Percentiles rank a stretch among this genome's conserved stretches.
Evolutionary conservation across 2,329 filamentous ascomycete genomes (phyloP).

Genomic region (Arthroderma uncinatum): DNA sequence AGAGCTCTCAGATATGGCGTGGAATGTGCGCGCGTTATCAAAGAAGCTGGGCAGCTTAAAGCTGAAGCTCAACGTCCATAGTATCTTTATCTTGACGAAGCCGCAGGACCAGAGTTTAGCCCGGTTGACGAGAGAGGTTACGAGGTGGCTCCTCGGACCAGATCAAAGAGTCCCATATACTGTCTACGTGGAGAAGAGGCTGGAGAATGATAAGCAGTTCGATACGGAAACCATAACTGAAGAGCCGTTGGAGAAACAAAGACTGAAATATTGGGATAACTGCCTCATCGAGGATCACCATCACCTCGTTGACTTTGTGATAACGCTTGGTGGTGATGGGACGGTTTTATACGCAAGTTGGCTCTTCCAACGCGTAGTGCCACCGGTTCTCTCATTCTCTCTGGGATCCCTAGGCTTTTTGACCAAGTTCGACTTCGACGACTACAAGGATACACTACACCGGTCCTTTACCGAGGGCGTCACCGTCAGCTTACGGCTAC

Average conservation of each 20-base stretch:
- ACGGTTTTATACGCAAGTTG: slow-evolving; percentile 93
- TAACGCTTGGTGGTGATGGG: slow-evolving; percentile 89
- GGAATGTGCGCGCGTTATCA: slow-evolving; percentile 83
- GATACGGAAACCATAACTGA: slow-evolving; percentile 58
- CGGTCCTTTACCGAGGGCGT: slow-evolving; percentile 71
- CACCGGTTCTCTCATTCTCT: slow-evolving; percentile 82
- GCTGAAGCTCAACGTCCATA: slow-evolving; percentile 68
- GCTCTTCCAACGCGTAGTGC: slow-evolving; percentile 92
- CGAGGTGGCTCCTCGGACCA: slow-evolving; percentile 66
- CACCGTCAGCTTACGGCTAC: slow-evolving; percentile 71
- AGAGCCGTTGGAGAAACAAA: slow-evolving; percentile 41
- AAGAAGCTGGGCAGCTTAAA: slow-evolving; percentile 74
- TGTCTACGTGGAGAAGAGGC: slow-evolving; percentile 68
- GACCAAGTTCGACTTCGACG: slow-evolving; percentile 87
- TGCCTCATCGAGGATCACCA: slow-evolving; percentile 65
- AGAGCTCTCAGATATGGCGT: slow-evolving; percentile 92
- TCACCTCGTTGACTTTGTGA: slow-evolving; percentile 84
- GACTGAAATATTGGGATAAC: slow-evolving; percentile 74
- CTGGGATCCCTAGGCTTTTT: slow-evolving; percentile 87
- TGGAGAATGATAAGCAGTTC: slow-evolving; percentile 62
- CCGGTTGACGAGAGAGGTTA: slow-evolving; percentile 61
- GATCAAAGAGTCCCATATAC: slow-evolving; percentile 58
- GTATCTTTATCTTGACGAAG: slow-evolving; percentile 82
- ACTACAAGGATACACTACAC: slow-evolving; percentile 57
- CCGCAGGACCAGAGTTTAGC: slow-evolving; percentile 76